Conservation (phyloP, 73 alveolate genomes). For the Durusdinium trenchii region DNA sequence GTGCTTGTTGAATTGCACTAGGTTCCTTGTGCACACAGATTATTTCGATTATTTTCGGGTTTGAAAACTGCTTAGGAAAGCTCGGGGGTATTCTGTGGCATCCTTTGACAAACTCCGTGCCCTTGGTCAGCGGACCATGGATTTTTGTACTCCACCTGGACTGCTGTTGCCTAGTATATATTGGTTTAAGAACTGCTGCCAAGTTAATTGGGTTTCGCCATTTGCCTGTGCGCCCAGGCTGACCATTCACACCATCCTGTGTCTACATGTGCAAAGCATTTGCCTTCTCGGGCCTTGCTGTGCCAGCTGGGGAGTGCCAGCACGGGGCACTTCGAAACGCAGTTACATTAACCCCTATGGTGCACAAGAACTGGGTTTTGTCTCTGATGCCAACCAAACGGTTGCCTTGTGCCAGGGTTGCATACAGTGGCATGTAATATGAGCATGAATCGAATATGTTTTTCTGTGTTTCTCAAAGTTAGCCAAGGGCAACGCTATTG, state of each 20-base stretch:
- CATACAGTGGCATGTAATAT: neutral
- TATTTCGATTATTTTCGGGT: neutral
- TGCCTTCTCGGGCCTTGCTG: neutral
- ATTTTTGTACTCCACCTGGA: neutral
- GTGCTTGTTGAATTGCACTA: neutral
- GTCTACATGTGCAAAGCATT: neutral
- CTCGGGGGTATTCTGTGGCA: neutral
- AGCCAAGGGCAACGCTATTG: neutral
- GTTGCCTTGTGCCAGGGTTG: neutral
- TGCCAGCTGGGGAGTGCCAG: slow-evolving; percentile 33
- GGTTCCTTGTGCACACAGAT: neutral
- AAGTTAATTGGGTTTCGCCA: neutral
- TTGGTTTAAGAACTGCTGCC: neutral
- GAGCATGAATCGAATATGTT: neutral
- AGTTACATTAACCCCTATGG: neutral
- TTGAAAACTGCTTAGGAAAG: neutral
- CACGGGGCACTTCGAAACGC: neutral
- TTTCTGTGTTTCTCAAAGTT: neutral
- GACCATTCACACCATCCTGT: neutral
- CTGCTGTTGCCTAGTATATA: neutral
- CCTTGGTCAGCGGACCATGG: neutral
- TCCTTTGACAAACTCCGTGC: neutral
- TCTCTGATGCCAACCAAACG: neutral
- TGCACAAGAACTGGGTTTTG: neutral
- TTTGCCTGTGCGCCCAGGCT: neutral